These are phyloP conservation scores for Apiospora saccharicola DNA, from an alignment of 2,329 filamentous ascomycete species.

Conservation along the genomic window DNA sequence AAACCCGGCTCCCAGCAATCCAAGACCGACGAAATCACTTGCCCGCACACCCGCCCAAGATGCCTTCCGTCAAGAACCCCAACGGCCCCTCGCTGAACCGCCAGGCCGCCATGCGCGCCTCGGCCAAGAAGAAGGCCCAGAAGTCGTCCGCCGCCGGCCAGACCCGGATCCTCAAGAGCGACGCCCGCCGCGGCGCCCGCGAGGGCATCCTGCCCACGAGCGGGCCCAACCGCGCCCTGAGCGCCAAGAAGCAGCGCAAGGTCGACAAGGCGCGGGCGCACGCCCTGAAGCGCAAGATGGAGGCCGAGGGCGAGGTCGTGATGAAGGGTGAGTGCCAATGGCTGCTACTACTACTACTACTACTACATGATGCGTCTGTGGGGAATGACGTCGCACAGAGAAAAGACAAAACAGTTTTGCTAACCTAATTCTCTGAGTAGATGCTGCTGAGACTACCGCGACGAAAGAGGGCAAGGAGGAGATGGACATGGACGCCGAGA, in stretches of 20 bases:
- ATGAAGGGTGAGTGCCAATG: slow-evolving; percentile 40
- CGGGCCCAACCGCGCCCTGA: slow-evolving; percentile 58
- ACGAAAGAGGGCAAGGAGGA: slow-evolving; percentile 22
- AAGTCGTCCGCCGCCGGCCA: slow-evolving; percentile 46
- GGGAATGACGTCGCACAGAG: too few species aligned
- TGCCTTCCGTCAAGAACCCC: slow-evolving; percentile 66
- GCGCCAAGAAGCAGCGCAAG: slow-evolving; percentile 64
- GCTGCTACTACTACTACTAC: background rate
- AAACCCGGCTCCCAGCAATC: background rate
- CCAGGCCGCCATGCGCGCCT: slow-evolving; percentile 54
- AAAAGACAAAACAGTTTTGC: background rate
- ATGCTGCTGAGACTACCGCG: slow-evolving; percentile 17
- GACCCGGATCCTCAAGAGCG: slow-evolving; percentile 38
- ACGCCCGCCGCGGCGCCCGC: slow-evolving; percentile 56
- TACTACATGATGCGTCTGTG: too few species aligned
- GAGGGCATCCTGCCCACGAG: slow-evolving; percentile 62
- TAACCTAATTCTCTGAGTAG: too few species aligned
- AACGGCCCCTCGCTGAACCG: slow-evolving; percentile 64
- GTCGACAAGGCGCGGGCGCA: slow-evolving; percentile 60
- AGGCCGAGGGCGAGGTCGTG: slow-evolving; percentile 42
- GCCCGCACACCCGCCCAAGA: slow-evolving; percentile 40
- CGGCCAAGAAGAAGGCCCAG: slow-evolving; percentile 51
- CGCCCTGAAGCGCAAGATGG: slow-evolving; percentile 51
- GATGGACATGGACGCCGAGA: slow-evolving; percentile 29
- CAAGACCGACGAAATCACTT: background rate